These are phyloP conservation scores for Barnettozyma populi DNA, from an alignment of 805 yeast genomes.

Conservation along the genomic window DNA sequence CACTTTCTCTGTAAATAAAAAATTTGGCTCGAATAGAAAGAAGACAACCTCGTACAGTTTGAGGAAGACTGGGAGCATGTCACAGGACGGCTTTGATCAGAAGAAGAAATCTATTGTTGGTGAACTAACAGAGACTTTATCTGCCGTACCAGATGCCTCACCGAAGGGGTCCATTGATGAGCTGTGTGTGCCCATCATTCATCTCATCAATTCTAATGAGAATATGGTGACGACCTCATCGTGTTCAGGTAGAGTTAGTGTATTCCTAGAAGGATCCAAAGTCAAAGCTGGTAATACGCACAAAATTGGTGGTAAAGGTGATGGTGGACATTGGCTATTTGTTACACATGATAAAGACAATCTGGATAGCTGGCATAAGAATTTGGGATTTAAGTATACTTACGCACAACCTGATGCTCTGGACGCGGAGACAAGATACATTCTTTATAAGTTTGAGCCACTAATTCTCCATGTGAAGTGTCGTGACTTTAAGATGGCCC, in stretches of 20 bases:
- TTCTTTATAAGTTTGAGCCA: constrained; percentile 80
- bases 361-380: constrained; percentile 43
- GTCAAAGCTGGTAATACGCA: constrained; percentile 20
- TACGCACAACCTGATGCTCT: constrained; percentile 4
- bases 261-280: constrained; percentile 72
- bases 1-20: too few species aligned
- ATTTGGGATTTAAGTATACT: constrained; percentile 21
- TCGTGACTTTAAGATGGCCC: constrained; percentile 52
- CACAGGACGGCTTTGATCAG: constrained; percentile 54
- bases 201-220: constrained; percentile 53
- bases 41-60: not conserved
- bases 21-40: not conserved
- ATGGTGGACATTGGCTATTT: constrained; percentile 82
- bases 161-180: constrained; percentile 87
- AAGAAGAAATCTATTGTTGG: constrained; percentile 50
- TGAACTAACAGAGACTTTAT: constrained; percentile 44
- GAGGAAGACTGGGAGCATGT: constrained; percentile 2
- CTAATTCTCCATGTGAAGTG: constrained; percentile 81
- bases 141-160: constrained; percentile 54
- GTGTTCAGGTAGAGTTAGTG: constrained; percentile 83
- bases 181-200: constrained; percentile 65
- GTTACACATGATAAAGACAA: constrained; percentile 60
- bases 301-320: constrained; percentile 77
- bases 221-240: constrained; percentile 84
- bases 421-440: constrained; percentile 39